Conservation (phyloP, 768 basidiomycete species). For the Suillus subluteus region DNA sequence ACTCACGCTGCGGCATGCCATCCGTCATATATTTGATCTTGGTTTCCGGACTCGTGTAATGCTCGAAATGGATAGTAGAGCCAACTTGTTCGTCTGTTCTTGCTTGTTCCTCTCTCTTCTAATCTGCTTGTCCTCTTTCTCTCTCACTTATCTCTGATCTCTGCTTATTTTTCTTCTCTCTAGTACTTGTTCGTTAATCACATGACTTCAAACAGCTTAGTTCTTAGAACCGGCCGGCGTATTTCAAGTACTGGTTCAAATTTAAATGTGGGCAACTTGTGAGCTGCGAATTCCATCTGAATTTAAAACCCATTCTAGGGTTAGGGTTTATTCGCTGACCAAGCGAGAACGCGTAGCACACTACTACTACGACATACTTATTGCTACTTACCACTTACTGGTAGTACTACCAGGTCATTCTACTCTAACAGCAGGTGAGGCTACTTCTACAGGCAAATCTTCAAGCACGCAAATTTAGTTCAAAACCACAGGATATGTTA, state of each 20-base stretch:
- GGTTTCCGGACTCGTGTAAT: conserved; percentile 98
- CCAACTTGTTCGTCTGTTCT: conserved; percentile 62
- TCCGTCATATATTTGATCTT: conserved; percentile 99
- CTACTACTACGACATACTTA: neutral
- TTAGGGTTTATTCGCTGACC: conserved; percentile 23
- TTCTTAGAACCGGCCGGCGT: no score
- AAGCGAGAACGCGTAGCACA: conserved; percentile 13
- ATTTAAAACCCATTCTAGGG: conserved; percentile 12
- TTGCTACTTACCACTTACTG: neutral
- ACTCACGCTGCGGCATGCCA: conserved; percentile 98
- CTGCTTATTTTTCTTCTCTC: no score
- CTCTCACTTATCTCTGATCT: no score
- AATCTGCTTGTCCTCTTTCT: no score
- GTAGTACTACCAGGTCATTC: neutral
- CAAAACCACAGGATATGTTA: conserved; percentile 30
- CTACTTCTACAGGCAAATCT: neutral
- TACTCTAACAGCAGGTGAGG: conserved; percentile 3
- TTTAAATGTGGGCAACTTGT: no score
- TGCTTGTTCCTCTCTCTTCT: no score
- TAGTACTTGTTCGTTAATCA: no score
- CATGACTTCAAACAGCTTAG: no score
- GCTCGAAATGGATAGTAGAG: conserved; percentile 98
- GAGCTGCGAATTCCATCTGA: neutral
- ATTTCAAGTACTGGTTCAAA: no score
- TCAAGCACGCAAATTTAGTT: neutral